Evolutionary conservation across 495 filamentous ascomycete genomes (phyloP), one percentile per base, ranked within the genome.

Genomic region (Annulohypoxylon stygium): DNA sequence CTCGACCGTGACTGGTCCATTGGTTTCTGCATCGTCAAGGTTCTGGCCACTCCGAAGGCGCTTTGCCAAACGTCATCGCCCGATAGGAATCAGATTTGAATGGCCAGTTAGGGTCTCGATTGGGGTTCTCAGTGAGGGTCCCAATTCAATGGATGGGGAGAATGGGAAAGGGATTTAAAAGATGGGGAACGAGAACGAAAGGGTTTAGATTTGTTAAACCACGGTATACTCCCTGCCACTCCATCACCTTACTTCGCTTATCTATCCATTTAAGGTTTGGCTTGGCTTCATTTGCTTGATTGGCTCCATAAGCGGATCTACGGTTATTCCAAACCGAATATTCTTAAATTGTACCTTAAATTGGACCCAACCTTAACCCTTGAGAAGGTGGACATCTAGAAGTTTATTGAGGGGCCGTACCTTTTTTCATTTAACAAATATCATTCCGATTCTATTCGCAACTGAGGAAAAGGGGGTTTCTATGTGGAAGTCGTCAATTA

Each of bases 1-100:
- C 18, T 57, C 57, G 30, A 58, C 57, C 66, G 63, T 55, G 39
- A 67, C 48, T 71, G 63, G 69, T 55, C 48, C 26, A 23, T n/a
- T 43, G 43, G 20, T 14, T 60, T 55, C 57, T 47, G 45, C 60
- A 59, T 54, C 51, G 51, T 67, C 18, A 34, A 63, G 64, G 20
- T 11, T 11, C 36, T 55, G 20, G 61, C 16, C 43, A 16, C 43
- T 5, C 16, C 16, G 43, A 47, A 18, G 45, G 51, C 58, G 59
- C 64, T 64, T 51, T 67, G 53, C 47, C 53, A 60, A 45, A 65
- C 60, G 67, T 59, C 67, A 63, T 39, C 7, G 26, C 48, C 30
- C 3, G 9, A 54, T 64, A 39, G 20, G 18, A 41, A 12, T 16
- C 9, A 16, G 3, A 12, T 26, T 4, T 51, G 23, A 23, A 51